Evolutionary conservation across 257 asterid genomes (phyloP).

Genomic region (Asclepias syriaca): DNA sequence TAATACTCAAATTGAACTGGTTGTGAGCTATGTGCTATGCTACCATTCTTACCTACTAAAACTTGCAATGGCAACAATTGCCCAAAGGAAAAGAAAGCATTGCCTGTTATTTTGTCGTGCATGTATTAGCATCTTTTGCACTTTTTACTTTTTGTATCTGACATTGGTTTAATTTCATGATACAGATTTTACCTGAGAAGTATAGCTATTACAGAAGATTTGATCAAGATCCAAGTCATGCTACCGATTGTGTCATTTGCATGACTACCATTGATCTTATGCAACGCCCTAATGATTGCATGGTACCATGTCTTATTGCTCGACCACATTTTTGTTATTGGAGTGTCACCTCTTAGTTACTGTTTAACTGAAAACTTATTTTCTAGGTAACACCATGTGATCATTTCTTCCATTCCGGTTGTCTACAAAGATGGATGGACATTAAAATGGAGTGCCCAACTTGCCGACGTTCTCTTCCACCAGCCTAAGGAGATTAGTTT

Average conservation of each 20-base stretch:
- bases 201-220: constrained; percentile 78
- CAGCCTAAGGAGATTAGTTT: constrained; percentile 45
- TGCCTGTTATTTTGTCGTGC: not conserved
- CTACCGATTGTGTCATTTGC: constrained; percentile 88
- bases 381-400: constrained; percentile 89
- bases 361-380: constrained; percentile 1
- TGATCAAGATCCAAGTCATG: constrained; percentile 52
- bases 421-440: constrained; percentile 99
- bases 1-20: not conserved
- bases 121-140: not conserved
- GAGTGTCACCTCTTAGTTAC: not conserved
- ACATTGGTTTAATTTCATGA: not conserved
- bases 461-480: constrained; percentile 92
- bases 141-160: constrained; percentile 9
- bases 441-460: constrained; percentile 99
- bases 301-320: constrained; percentile 43
- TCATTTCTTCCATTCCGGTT: constrained; percentile 88
- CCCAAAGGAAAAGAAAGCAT: not conserved
- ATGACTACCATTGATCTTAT: constrained; percentile 74
- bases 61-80: not conserved
- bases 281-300: constrained; percentile 73
- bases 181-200: constrained; percentile 90
- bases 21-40: not conserved
- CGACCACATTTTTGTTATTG: not conserved
- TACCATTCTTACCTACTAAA: not conserved